Base-by-base conservation (phyloP, 495 filamentous ascomycete genomes). In the Xylaria acuta region DNA sequence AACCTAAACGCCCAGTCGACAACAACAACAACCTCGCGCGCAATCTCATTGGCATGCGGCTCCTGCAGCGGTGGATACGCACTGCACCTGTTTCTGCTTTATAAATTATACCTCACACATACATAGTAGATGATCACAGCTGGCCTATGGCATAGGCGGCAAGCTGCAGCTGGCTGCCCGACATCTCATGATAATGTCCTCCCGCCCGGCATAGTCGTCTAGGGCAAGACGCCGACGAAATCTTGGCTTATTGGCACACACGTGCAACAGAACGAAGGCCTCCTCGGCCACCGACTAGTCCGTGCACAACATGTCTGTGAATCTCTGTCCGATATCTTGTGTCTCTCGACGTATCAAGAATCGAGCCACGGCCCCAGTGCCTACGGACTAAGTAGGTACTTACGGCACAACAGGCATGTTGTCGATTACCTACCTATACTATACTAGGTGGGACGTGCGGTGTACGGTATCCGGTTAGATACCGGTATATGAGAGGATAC, bases 11-110 rank as follows among this genome's bases (percentile, higher is more conserved):
- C 32, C 32, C 22, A 3, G 36, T 67, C 49, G 43, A n/a, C n/a
- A n/a, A n/a, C n/a, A 30, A 38, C 32, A 40, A 27, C 65, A 12
- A 36, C 49, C 45, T 56, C 65, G 43, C 34, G 49, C 41, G 65
- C 65, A 43, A 53, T 49, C 65, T 40, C 65, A 27, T 56, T 34
- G 47, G 16, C 30, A 56, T 67, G 65, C 65, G 65, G 65, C 65
- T 67, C 65, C 65, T 30, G 32, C 49, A 67, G 45, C 30, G 16
- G 64, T 67, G 64, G 64, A 30, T 67, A 67, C 62, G 18, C 32
- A 64, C 60, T 18, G 36, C 38, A 64, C 38, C 60, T 43, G n/a
- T 64, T 30, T 64, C 63, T 65, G 36, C n/a, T 63, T 43, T 63
- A 36, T 63, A 63, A 41, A 45, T 49, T 49, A 65, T 64, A 30